phyloP scores from a whole-genome alignment of 805 yeast genomes.

The Zygoascus biomembranicola region DNA sequence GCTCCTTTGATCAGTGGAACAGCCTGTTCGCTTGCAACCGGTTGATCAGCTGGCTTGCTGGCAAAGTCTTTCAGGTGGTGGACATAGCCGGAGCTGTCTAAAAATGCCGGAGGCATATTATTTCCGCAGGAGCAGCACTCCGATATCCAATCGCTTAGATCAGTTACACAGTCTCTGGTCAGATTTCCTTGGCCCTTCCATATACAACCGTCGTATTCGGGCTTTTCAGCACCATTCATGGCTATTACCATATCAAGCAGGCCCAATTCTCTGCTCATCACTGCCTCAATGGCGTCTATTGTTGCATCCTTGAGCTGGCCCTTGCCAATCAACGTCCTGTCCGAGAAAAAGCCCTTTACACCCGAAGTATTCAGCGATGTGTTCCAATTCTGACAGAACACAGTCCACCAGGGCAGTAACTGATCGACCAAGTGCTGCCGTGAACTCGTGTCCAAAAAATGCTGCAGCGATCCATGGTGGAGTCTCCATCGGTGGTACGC shows the following conservation, averaged over 20 bases:
- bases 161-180: constrained; percentile 8
- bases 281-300: constrained; percentile 10
- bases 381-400: constrained; percentile 17
- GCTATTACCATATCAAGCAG: constrained; percentile 16
- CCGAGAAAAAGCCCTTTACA: constrained; percentile 6
- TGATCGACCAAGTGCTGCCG: constrained; percentile 4
- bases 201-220: constrained; percentile 16
- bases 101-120: constrained; percentile 12
- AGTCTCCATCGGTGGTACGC: constrained; percentile 31
- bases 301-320: constrained; percentile 15
- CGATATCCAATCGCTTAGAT: constrained; percentile 16
- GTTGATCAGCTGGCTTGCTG: not conserved
- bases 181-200: constrained; percentile 9
- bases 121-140: constrained; percentile 16
- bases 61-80: constrained; percentile 11
- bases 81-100: constrained; percentile 15
- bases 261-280: constrained; percentile 7
- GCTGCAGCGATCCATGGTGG: constrained; percentile 27
- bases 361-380: constrained; percentile 13
- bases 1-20: not conserved
- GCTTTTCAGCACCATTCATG: constrained; percentile 10
- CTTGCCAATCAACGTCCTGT: constrained; percentile 12
- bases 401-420: constrained; percentile 18
- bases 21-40: not conserved
- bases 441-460: not conserved